Conservation (phyloP, 2,329 filamentous ascomycete species). For the Colletotrichum agaves region DNA sequence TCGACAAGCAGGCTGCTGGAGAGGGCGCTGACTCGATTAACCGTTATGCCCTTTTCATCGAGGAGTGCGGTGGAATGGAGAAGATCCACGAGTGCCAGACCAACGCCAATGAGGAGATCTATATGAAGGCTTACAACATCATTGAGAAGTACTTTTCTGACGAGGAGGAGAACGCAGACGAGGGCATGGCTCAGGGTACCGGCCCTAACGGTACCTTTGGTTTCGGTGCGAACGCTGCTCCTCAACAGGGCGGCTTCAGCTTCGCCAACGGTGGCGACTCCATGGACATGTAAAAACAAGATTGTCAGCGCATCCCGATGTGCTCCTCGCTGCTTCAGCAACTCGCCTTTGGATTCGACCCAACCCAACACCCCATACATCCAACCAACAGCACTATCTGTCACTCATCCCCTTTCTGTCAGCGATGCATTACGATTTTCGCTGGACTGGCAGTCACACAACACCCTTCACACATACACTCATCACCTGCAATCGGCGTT, state of each 20-base stretch:
- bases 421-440: conserved; percentile 21
- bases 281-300: conserved; percentile 69
- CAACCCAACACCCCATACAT: conserved; percentile 16
- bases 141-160: conserved; percentile 99
- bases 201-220: conserved; percentile 80
- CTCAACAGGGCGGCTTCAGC: conserved; percentile 86
- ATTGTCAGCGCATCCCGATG: conserved; percentile 18
- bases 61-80: conserved; percentile 99
- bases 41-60: conserved; percentile 96
- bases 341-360: not conserved
- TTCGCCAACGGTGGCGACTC: conserved; percentile 80
- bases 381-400: conserved; percentile 23
- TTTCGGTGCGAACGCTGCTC: conserved; percentile 73
- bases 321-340: conserved; percentile 20
- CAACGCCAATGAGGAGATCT: conserved; percentile 99
- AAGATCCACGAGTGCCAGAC: conserved; percentile 99
- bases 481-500: conserved; percentile 40
- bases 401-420: conserved; percentile 30
- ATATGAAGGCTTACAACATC: conserved; percentile 99
- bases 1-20: conserved; percentile 92
- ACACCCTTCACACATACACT: conserved; percentile 39
- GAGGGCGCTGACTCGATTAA: conserved; percentile 85
- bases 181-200: conserved; percentile 77
- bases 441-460: conserved; percentile 28
- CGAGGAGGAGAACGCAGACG: conserved; percentile 93